Percentiles rank a stretch among this genome's conserved stretches.
These are phyloP conservation scores for Coemansia sp. DNA, from an alignment of 192 early-diverging fungal species.

Conservation along the genomic window DNA sequence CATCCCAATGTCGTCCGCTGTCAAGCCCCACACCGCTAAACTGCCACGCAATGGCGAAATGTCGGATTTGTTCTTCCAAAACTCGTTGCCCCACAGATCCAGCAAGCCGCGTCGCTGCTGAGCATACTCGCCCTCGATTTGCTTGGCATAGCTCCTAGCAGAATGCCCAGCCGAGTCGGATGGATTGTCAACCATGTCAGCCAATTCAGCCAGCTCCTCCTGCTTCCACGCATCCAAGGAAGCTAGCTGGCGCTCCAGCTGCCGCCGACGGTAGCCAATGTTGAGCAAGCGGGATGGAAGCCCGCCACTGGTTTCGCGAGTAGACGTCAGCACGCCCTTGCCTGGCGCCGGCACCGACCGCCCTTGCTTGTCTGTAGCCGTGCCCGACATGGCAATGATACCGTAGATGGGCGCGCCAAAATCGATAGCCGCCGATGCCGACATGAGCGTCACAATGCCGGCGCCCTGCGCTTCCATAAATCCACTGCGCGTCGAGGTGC, in stretches of 20 bases:
- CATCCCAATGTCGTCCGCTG: constrained; percentile 87
- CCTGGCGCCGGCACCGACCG: constrained; percentile 50
- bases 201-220: not conserved
- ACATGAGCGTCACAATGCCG: constrained; percentile 82
- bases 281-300: constrained; percentile 56
- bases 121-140: constrained; percentile 55
- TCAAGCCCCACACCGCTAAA: constrained; percentile 81
- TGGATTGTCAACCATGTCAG: not conserved
- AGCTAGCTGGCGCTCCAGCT: constrained; percentile 52
- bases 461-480: constrained; percentile 92
- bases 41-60: constrained; percentile 87
- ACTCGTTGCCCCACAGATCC: constrained; percentile 76
- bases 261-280: constrained; percentile 80
- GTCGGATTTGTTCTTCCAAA: constrained; percentile 70
- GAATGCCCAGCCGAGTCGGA: not conserved
- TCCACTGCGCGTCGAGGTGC: constrained; percentile 73
- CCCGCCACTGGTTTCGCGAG: constrained; percentile 54
- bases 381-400: constrained; percentile 78
- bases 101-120: constrained; percentile 73
- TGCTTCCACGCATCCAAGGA: constrained; percentile 1
- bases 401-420: constrained; percentile 86
- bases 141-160: not conserved
- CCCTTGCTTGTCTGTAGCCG: constrained; percentile 88
- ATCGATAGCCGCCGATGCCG: constrained; percentile 71
- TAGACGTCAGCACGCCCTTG: constrained; percentile 83